These are phyloP conservation scores for Mucor velutinosus DNA, from an alignment of 371 early-diverging fungal genomes.

Conservation along the genomic window DNA sequence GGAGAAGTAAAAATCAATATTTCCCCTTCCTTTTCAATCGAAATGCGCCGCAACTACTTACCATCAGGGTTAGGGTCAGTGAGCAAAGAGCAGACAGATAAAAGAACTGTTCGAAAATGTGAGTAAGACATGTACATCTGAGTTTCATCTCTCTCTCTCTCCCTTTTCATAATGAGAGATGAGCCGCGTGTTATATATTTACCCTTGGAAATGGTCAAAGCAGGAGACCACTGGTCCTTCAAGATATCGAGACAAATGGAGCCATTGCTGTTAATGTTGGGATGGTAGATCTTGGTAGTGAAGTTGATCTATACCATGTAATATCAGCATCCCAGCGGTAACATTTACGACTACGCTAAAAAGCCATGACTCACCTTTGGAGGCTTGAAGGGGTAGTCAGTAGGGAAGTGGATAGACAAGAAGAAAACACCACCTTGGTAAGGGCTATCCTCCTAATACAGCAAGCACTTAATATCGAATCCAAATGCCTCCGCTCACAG, in stretches of 20 bases:
- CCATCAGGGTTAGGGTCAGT: conserved; percentile 98
- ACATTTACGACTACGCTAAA: background rate
- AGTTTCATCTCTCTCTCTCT: background rate
- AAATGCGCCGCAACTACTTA: conserved; percentile 18
- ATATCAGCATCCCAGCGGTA: background rate
- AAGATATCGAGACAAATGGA: conserved; percentile 98
- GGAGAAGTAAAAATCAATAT: background rate
- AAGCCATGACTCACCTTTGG: conserved; percentile 73
- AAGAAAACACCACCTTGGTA: conserved; percentile 94
- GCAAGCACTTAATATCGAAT: background rate
- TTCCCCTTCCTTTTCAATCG: background rate
- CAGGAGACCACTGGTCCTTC: conserved; percentile 99
- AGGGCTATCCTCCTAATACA: conserved; percentile 60
- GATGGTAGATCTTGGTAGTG: conserved; percentile 97
- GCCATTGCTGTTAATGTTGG: conserved; percentile 99
- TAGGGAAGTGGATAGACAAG: conserved; percentile 97
- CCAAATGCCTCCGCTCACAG: too few species aligned
- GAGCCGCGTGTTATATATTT: conserved; percentile 6
- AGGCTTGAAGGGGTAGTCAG: conserved; percentile 99
- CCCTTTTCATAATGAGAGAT: background rate
- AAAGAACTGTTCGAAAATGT: conserved; percentile 65
- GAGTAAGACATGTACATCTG: background rate
- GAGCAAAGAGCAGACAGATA: conserved; percentile 96
- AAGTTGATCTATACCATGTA: conserved; percentile 75
- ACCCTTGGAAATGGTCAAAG: conserved; percentile 96